These are phyloP conservation scores for Dendrobium catenatum DNA, from an alignment of 106 monocot species.

Conservation along the genomic window DNA sequence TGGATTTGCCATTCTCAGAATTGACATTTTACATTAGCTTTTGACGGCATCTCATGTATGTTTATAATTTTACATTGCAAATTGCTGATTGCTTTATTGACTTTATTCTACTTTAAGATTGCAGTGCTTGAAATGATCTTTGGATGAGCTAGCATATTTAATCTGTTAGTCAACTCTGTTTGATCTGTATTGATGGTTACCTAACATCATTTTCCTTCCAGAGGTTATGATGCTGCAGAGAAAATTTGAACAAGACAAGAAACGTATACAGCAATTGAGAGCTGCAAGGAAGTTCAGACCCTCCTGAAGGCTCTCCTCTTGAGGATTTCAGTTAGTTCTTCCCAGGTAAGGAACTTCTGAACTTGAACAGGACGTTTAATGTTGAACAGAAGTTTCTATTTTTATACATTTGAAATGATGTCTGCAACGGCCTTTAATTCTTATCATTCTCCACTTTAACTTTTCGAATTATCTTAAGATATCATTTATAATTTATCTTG, in stretches of 20 bases:
- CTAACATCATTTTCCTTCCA: constrained; percentile 14
- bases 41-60: no score
- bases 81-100: no score
- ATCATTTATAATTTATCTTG: no score
- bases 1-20: no score
- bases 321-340: not conserved
- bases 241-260: constrained; percentile 86
- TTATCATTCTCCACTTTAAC: no score
- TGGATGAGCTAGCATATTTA: not conserved
- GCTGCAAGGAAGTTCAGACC: constrained; percentile 86
- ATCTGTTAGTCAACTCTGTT: not conserved
- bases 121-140: not conserved
- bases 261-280: constrained; percentile 62
- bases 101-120: no score
- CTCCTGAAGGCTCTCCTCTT: constrained; percentile 16
- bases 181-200: not conserved
- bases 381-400: no score
- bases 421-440: no score
- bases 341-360: not conserved
- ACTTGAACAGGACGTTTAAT: not conserved
- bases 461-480: no score
- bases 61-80: no score
- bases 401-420: no score
- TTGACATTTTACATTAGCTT: no score
- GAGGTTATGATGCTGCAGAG: constrained; percentile 76